Conservation (phyloP, 768 basidiomycete genomes). For the Crepidotus variabilis region DNA sequence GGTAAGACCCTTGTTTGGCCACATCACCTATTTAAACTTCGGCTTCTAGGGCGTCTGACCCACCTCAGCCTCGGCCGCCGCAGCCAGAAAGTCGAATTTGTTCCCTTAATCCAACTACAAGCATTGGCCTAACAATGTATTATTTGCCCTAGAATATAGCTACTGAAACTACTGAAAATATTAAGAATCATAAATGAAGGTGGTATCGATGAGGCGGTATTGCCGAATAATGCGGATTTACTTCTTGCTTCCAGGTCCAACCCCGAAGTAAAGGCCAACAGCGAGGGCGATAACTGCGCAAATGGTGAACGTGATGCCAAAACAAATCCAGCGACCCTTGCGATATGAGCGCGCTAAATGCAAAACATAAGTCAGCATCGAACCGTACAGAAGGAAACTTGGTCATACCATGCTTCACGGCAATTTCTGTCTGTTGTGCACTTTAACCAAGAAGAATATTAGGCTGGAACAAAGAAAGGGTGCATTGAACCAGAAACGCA, state of each 20-base stretch:
- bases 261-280: constrained; percentile 43
- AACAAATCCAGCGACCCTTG: constrained; percentile 85
- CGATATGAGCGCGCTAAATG: constrained; percentile 49
- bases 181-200: too few relatives aligned
- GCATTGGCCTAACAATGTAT: too few relatives aligned
- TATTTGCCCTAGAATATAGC: too few relatives aligned
- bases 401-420: constrained; percentile 50
- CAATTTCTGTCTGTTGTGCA: constrained; percentile 56
- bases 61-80: too few relatives aligned
- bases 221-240: background rate
- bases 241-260: background rate
- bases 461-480: constrained; percentile 1
- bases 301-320: constrained; percentile 55
- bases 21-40: background rate
- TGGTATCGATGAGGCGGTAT: too few relatives aligned
- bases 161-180: too few relatives aligned
- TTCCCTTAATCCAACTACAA: too few relatives aligned
- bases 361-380: constrained; percentile 8
- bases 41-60: too few relatives aligned
- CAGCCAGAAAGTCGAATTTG: too few relatives aligned
- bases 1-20: background rate
- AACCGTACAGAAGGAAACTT: background rate
- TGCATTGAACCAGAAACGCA: constrained; percentile 28
- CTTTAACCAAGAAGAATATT: constrained; percentile 29
- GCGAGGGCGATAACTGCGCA: constrained; percentile 55